phyloP scores from a whole-genome alignment of 1,139 yeast genomes.

The Scheffersomyces titani region DNA sequence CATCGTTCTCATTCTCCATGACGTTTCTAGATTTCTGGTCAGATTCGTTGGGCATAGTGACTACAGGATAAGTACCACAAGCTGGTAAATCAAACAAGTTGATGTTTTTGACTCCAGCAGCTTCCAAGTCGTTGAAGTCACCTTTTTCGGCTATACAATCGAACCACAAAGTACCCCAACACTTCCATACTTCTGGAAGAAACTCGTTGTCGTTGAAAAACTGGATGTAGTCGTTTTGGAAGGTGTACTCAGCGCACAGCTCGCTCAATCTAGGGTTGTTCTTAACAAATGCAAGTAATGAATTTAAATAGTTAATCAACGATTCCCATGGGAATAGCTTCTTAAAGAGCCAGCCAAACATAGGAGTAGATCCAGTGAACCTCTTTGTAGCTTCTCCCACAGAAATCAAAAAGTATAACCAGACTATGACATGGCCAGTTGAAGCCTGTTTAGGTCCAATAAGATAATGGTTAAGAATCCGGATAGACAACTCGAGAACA shows the following conservation, averaged over 20 bases:
- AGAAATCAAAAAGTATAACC: constrained; percentile 68
- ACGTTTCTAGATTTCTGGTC: constrained; percentile 23
- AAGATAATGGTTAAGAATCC: constrained; percentile 64
- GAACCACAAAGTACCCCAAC: constrained; percentile 85
- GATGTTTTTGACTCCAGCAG: constrained; percentile 57
- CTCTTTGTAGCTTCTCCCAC: constrained; percentile 57
- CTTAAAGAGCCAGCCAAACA: constrained; percentile 53
- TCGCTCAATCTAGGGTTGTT: constrained; percentile 26
- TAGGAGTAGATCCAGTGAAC: constrained; percentile 47
- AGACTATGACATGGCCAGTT: constrained; percentile 67
- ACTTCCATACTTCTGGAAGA: constrained; percentile 76
- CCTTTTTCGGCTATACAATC: constrained; percentile 54
- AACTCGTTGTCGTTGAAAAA: constrained; percentile 58
- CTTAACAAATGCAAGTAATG: constrained; percentile 38
- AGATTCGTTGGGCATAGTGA: constrained; percentile 12
- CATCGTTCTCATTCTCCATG: constrained; percentile 40
- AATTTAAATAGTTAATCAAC: constrained; percentile 61
- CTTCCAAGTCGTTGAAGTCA: constrained; percentile 51
- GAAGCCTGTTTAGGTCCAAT: constrained; percentile 72
- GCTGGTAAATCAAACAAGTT: constrained; percentile 66
- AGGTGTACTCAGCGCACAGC: constrained; percentile 31
- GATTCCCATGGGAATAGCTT: constrained; percentile 70
- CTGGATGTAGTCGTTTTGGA: constrained; percentile 30
- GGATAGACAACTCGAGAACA: constrained; percentile 63
- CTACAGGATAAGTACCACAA: constrained; percentile 55